Base-by-base conservation (phyloP, 768 basidiomycete species). In the Rhizopogon vulgaris region DNA sequence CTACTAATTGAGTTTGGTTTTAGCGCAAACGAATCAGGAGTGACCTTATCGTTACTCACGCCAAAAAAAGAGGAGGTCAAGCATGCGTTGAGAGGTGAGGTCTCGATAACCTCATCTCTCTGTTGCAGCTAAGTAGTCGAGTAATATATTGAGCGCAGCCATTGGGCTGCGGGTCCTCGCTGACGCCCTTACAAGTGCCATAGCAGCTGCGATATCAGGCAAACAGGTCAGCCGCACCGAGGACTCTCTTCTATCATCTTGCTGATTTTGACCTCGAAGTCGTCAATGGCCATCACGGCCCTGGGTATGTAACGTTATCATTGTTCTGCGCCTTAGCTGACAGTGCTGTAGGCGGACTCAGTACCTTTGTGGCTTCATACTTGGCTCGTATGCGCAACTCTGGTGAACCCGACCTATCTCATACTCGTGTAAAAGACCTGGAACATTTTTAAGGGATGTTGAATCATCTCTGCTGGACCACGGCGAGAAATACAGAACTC, bases 301-400 rank as follows among this genome's bases (percentile, higher is more conserved):
- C 61, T 71, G 18, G 70, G 55, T 53, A n/a, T 15, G 52, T 27
- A 11, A 15, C 22, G 34, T 15, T 28, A 1, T 30, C 37, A 25
- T 41, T 10, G 18, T 18, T 38, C 32, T 4, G 3, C 28, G 11
- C 14, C 24, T 11, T 14, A 36, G 22, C 36, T 49, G 14, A 52
- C 37, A 10, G 24, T 48, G 30, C 40, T 22, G 32, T 32, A 55
- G 61, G 72, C 40, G 72, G 69, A 5, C 36, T 67, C 6, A 64
- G 67, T 32, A 73, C 71, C 9, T 54, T 71, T 34, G 63, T 72
- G 32, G 69, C 72, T 5, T 70, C 71, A 3, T 73, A 69, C 58
- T 66, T 74, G 38, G 72, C 71, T 12, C 69, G 68, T 36, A 59
- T 63, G 45, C 67, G 70, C 32, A 68, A 70, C 3, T 64, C 70